Percentiles rank a stretch among this genome's conserved stretches.
Evolutionary conservation across 2,329 filamentous ascomycete species (phyloP).

Genomic region (Stemphylium lycopersici): DNA sequence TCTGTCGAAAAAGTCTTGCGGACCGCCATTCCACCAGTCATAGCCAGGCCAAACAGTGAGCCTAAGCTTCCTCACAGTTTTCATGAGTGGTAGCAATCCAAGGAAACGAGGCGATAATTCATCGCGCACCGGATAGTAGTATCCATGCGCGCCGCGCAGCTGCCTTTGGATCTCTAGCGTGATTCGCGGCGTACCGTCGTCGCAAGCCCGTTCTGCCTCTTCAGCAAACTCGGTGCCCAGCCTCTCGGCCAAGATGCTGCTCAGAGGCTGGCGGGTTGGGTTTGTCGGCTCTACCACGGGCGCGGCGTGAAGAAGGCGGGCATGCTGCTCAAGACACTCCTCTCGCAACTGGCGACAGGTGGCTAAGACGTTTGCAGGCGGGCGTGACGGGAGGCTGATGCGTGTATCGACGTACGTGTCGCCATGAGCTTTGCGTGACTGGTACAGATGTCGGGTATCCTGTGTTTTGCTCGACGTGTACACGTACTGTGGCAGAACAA

Average conservation of each 20-base stretch:
- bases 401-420: conserved; percentile 34
- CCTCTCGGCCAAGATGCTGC: conserved; percentile 16
- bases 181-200: conserved; percentile 28
- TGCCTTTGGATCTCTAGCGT: conserved; percentile 32
- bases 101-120: conserved; percentile 36
- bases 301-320: conserved; percentile 16
- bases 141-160: conserved; percentile 25
- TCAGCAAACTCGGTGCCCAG: conserved; percentile 25
- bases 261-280: conserved; percentile 3
- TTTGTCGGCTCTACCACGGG: background rate
- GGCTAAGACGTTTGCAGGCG: conserved; percentile 28
- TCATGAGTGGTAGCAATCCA: conserved; percentile 29
- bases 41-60: conserved; percentile 35
- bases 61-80: conserved; percentile 25
- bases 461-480: conserved; percentile 29
- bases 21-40: conserved; percentile 33
- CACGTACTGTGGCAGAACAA: conserved; percentile 27
- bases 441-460: conserved; percentile 19
- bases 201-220: conserved; percentile 26
- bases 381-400: conserved; percentile 32
- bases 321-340: conserved; percentile 29
- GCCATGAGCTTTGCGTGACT: conserved; percentile 1
- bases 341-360: conserved; percentile 36
- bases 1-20: conserved; percentile 7
- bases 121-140: conserved; percentile 27